Base-by-base conservation (phyloP, 1,284 basidiomycete species). In the Ceratobasidium sp. region DNA sequence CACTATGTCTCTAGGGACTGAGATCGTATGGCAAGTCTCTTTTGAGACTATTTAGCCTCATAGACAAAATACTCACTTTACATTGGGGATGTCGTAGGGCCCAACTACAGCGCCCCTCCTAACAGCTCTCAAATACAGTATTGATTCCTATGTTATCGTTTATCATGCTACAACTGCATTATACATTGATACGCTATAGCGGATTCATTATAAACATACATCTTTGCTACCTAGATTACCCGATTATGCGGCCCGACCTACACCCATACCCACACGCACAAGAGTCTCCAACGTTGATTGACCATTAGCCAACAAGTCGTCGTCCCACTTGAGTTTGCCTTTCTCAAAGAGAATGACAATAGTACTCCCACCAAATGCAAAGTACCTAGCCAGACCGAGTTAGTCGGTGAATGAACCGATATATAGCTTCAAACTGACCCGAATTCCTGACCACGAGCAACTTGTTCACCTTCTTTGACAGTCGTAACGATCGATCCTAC, bases 291-390 rank as follows among this genome's bases (percentile, higher is more conserved):
- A 82, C 27, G 88, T 86, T 1, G 91, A 91, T 25, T 82, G 81
- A n/a, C 90, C 87, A 77, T 96, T 96, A 72, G 91, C 83, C 27
- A 94, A 75, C n/a, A 98, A 78, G 77, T 98, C 96, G 73, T 94
- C 89, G 75, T 98, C 96, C 89, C 93, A 98, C 75, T 87, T 81
- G 6, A 97, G 85, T 0, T 80, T 83, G 8, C 90, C 92, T 74
- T 87, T 90, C 79, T 95, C 92, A 73, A 96, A 94, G 22, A 96
- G 78, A 55, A 92, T 80, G 22, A 97, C 93, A 71, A 96, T 90
- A 2, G 94, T 97, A 25, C 90, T 93, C 0, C 95, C 94, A 90
- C 93, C 94, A 75, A 96, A 96, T 0, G 93, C 93, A 76, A 96
- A 96, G 78, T 93, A 96, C 15, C 60, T 65, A 17, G 7, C 8